Conservation (phyloP, 169 alveolate species). For the Cryptosporidium bovis region DNA sequence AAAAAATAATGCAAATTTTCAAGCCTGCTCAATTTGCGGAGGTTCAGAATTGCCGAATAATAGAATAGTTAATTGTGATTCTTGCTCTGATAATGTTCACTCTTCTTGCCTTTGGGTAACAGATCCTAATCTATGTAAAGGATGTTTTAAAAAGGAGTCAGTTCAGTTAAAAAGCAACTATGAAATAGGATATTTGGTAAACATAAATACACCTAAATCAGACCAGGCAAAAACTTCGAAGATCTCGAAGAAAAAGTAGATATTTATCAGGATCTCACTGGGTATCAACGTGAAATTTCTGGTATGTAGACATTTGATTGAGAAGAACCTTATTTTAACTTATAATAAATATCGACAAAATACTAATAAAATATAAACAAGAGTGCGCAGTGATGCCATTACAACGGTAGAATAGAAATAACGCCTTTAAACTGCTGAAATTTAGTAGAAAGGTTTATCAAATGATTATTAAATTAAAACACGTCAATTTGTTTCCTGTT, state of each 20-base stretch:
- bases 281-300: too few species aligned
- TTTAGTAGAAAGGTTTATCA: too few species aligned
- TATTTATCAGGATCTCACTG: background rate
- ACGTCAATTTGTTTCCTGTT: background rate
- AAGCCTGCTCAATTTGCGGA: slow-evolving; percentile 24
- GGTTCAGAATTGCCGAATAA: slow-evolving; percentile 37
- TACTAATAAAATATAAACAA: too few species aligned
- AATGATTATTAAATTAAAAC: too few species aligned
- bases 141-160: slow-evolving; percentile 29
- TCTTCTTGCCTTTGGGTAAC: slow-evolving; percentile 38
- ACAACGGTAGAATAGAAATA: background rate
- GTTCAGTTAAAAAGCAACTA: slow-evolving; percentile 14
- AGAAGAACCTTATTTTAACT: too few species aligned
- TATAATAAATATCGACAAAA: too few species aligned
- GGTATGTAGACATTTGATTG: too few species aligned
- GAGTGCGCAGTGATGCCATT: too few species aligned
- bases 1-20: background rate
- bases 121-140: slow-evolving; percentile 16
- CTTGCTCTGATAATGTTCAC: slow-evolving; percentile 23
- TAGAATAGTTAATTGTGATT: slow-evolving; percentile 6
- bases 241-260: slow-evolving; percentile 38
- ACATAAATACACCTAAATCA: slow-evolving; percentile 32
- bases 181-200: slow-evolving; percentile 35
- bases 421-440: background rate
- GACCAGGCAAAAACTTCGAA: slow-evolving; percentile 29